These are phyloP conservation scores for Saccharomycopsis lassenensis DNA, from an alignment of 805 yeast species.

Conservation along the genomic window DNA sequence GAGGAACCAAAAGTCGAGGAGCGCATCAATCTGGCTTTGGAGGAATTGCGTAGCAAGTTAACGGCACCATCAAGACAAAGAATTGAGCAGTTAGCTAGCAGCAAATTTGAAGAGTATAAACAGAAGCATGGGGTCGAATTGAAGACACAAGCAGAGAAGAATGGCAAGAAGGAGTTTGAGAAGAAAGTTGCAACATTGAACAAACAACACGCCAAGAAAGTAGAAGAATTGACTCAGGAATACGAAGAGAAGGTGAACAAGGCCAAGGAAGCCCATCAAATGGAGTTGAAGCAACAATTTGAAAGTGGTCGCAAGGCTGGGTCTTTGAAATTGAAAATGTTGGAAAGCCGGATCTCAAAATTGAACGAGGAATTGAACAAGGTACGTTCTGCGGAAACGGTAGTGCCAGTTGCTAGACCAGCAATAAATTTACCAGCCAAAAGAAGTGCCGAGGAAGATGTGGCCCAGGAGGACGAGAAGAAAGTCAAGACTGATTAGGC, in stretches of 20 bases:
- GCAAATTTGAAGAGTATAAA: slow-evolving; percentile 22
- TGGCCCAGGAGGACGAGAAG: slow-evolving; percentile 8
- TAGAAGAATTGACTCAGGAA: slow-evolving; percentile 2
- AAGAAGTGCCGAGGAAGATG: slow-evolving; percentile 10
- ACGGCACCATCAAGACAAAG: slow-evolving; percentile 16
- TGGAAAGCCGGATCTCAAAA: slow-evolving; percentile 10
- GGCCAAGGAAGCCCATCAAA: slow-evolving; percentile 8
- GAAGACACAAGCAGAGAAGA: slow-evolving; percentile 6
- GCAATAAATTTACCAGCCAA: slow-evolving; percentile 4
- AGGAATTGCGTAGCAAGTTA: slow-evolving; percentile 19
- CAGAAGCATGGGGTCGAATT: slow-evolving; percentile 13
- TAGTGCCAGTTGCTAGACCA: background rate
- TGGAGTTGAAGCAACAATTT: slow-evolving; percentile 12
- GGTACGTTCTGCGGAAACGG: background rate
- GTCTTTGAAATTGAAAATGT: slow-evolving; percentile 9
- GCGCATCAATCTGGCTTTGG: slow-evolving; percentile 15
- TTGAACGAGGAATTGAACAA: slow-evolving; percentile 6
- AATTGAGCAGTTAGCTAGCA: slow-evolving; percentile 17
- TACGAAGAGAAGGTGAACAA: slow-evolving; percentile 8
- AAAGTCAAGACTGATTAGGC: slow-evolving; percentile 10
- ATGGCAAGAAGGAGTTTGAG: slow-evolving; percentile 8
- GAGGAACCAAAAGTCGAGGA: slow-evolving; percentile 17
- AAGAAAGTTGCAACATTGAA: slow-evolving; percentile 6
- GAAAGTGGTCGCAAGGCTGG: slow-evolving; percentile 12
- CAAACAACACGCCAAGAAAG: slow-evolving; percentile 5